phyloP scores from a whole-genome alignment of 768 basidiomycete species.

The Pholiota molesta region DNA sequence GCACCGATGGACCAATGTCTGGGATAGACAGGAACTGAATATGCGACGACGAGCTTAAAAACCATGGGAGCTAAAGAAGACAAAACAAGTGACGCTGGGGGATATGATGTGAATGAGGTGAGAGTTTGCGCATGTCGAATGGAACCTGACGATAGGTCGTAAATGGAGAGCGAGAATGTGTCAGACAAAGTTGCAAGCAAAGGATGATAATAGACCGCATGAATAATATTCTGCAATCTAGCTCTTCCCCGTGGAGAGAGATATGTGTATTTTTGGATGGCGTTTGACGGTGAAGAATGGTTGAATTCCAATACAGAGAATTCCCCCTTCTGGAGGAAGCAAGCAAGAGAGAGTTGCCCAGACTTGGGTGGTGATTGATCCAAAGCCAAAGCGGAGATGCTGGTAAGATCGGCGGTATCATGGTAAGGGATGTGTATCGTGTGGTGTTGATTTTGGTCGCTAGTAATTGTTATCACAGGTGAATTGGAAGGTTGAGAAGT shows the following conservation, averaged over 20 bases:
- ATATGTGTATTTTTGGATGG: conserved; percentile 51
- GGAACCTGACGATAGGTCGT: conserved; percentile 59
- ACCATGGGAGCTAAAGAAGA: conserved; percentile 58
- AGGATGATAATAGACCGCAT: conserved; percentile 79
- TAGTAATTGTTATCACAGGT: conserved; percentile 42
- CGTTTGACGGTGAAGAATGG: conserved; percentile 42
- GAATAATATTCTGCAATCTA: conserved; percentile 52
- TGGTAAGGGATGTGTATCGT: conserved; percentile 39
- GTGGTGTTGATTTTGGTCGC: conserved; percentile 35
- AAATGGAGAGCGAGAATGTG: conserved; percentile 71
- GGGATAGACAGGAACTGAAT: conserved; percentile 79
- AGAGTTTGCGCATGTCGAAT: conserved; percentile 67
- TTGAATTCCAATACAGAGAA: conserved; percentile 62
- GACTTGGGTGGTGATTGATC: conserved; percentile 70
- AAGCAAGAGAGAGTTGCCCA: conserved; percentile 48
- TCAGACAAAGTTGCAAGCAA: conserved; percentile 73
- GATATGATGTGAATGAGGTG: conserved; percentile 77
- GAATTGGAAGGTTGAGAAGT: conserved; percentile 40
- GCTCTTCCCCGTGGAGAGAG: conserved; percentile 42
- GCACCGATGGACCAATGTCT: conserved; percentile 79
- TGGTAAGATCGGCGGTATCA: conserved; percentile 37
- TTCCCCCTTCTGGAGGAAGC: conserved; percentile 71
- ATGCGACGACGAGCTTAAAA: conserved; percentile 77
- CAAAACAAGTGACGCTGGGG: conserved; percentile 80
- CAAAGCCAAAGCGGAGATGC: conserved; percentile 68